A percentile compares a stretch with the other conserved stretches of the same genome.
These are phyloP conservation scores for Starmerella vaccinii DNA, from an alignment of 805 yeast genomes.

Conservation along the genomic window DNA sequence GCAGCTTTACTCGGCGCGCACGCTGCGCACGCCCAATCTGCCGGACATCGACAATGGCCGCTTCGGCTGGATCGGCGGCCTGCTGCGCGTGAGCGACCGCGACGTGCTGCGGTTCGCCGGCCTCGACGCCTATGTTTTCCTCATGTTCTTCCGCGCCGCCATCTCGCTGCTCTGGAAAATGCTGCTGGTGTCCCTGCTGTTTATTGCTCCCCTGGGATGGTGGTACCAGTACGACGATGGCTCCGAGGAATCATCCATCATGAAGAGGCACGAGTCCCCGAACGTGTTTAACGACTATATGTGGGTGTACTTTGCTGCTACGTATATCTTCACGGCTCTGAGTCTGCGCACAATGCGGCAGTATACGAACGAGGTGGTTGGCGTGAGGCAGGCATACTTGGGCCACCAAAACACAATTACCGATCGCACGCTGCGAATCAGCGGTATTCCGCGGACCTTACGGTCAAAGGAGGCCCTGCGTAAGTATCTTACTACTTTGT, in stretches of 20 bases:
- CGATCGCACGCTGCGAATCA: slow-evolving; percentile 76
- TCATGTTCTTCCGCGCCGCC: slow-evolving; percentile 84
- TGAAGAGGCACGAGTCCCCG: slow-evolving; percentile 6
- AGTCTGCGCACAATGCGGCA: slow-evolving; percentile 39
- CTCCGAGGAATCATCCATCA: slow-evolving; percentile 16
- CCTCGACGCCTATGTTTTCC: slow-evolving; percentile 82
- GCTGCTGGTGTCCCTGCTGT: slow-evolving; percentile 55
- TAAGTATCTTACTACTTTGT: slow-evolving; percentile 63
- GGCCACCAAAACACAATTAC: slow-evolving; percentile 84
- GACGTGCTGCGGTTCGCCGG: slow-evolving; percentile 86
- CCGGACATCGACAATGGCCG: slow-evolving; percentile 47
- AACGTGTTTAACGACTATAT: slow-evolving; percentile 36
- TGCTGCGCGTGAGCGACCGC: slow-evolving; percentile 55
- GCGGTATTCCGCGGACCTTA: slow-evolving; percentile 79
- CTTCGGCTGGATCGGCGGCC: slow-evolving; percentile 72
- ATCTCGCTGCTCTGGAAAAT: slow-evolving; percentile 57
- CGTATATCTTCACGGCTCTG: slow-evolving; percentile 73
- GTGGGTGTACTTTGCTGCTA: slow-evolving; percentile 82
- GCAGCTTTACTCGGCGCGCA: slow-evolving; percentile 73
- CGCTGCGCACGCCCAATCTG: slow-evolving; percentile 42
- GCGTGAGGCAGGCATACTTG: slow-evolving; percentile 66
- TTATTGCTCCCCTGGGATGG: slow-evolving; percentile 78
- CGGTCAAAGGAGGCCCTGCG: slow-evolving; percentile 61
- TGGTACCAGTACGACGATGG: slow-evolving; percentile 56
- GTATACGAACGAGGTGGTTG: slow-evolving; percentile 56